Percentiles rank a stretch among this genome's conserved stretches.
phyloP scores from a whole-genome alignment of 2,329 filamentous ascomycete genomes.

The Colletotrichum plurivorum region DNA sequence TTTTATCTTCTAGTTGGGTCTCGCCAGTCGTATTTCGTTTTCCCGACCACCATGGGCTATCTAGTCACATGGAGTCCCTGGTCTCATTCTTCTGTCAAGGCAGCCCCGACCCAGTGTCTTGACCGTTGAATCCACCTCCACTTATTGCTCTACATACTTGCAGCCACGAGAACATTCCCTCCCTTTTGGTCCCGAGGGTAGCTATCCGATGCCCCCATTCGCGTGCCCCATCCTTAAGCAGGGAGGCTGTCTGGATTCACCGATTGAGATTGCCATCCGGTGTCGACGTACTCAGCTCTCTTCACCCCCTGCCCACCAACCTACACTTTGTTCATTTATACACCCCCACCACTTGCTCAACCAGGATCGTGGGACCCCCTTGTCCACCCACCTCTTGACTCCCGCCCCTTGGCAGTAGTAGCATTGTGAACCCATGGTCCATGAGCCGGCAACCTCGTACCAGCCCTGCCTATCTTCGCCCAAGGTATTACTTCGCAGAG shows the following conservation, averaged over 20 bases:
- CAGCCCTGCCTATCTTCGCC: constrained; percentile 6
- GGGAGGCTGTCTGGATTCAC: constrained; percentile 3
- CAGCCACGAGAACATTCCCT: background rate
- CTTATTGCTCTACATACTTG: background rate
- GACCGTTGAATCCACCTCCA: constrained; percentile 8
- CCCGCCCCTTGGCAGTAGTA: constrained; percentile 9
- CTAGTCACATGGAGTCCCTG: constrained; percentile 19
- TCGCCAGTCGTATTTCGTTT: constrained; percentile 37
- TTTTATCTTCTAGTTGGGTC: constrained; percentile 11
- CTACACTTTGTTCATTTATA: constrained; percentile 1
- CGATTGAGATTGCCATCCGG: background rate
- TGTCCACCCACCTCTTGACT: background rate
- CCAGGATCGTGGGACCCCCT: constrained; percentile 19
- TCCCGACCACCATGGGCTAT: background rate
- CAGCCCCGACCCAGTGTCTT: constrained; percentile 11
- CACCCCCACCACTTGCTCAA: constrained; percentile 10
- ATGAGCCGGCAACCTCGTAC: background rate
- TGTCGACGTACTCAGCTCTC: constrained; percentile 26
- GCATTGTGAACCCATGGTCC: constrained; percentile 1
- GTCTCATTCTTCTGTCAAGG: constrained; percentile 22
- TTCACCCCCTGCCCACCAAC: constrained; percentile 8
- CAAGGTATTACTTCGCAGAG: constrained; percentile 16
- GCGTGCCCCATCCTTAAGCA: constrained; percentile 8
- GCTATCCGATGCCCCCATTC: constrained; percentile 23
- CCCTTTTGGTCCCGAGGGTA: constrained; percentile 17